Evolutionary conservation across 805 yeast species (phyloP), one percentile per base, ranked within the genome.

Genomic region (Candida broadrunensis): DNA sequence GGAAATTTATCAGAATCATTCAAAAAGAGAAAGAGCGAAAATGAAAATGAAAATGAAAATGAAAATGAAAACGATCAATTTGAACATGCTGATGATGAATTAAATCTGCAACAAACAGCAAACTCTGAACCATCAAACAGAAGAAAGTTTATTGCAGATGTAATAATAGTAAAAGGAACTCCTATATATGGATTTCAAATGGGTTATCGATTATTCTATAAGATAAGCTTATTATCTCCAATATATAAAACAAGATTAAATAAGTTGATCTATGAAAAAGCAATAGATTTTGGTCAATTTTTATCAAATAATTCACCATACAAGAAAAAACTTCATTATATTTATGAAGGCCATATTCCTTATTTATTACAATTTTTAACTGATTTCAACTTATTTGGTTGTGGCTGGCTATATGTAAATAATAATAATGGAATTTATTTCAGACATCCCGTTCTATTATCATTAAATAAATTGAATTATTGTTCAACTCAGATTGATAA

Each of bases 171-270:
- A 39, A 79, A 80, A 46, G 97, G 84, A 0, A 70, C 78, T 0
- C 91, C 95, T 0, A 83, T 90, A 36, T 93, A 93, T 57, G 98
- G 98, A 0, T 91, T 75, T 57, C 80, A 79, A 48, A 70, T 78
- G 2, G 88, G 88, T 0, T 76, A 80, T 65, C 51, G 67, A n/a
- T 62, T 76, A 1, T 85, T 78, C 52, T 76, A 85, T 51, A 89
- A 88, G 58, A 75, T 93, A 1, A 75, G 79, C 36, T 55, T 89
- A 11, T 54, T 83, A 9, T 80, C 81, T 44, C 93, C 96, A 0
- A 55, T 75, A 4, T 77, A 79, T 49, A 62, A 70, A 15, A 64
- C 76, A 3, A 70, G 86, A 39, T 58, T 88, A 4, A 66, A 83
- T 3, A 60, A 42, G 74, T 73, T 63, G 36, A 73, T 61, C 31